Conservation (phyloP, 2,329 filamentous ascomycete genomes). For the Aspergillus pseudoviridinutans region DNA sequence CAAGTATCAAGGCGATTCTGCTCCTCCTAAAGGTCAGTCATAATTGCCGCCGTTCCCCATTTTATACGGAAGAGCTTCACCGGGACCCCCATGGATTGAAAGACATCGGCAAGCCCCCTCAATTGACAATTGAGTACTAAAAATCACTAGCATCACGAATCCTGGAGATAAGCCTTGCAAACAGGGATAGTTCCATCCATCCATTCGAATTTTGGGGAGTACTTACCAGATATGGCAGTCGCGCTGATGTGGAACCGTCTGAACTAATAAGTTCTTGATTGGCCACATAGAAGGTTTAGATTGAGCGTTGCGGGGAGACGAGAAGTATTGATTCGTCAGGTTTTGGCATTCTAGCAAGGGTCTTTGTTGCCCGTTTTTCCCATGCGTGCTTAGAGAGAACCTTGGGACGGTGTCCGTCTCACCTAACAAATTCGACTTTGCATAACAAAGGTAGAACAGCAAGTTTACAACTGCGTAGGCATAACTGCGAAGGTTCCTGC, state of each 20-base stretch:
- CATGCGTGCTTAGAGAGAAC: background rate
- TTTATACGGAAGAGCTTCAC: background rate
- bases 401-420: background rate
- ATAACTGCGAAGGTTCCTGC: background rate
- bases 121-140: background rate
- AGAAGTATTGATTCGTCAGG: slow-evolving; percentile 6
- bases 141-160: background rate
- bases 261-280: background rate
- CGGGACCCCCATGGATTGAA: background rate
- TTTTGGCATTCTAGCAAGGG: slow-evolving; percentile 1
- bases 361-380: background rate
- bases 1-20: background rate
- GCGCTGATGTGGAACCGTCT: background rate
- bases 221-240: background rate
- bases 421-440: too few relatives aligned
- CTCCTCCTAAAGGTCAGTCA: background rate
- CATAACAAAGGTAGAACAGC: background rate
- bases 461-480: background rate
- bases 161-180: background rate
- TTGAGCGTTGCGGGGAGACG: background rate
- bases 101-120: background rate
- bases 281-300: background rate
- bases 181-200: background rate
- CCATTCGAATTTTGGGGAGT: background rate
- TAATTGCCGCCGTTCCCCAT: background rate